Base-by-base conservation (phyloP, 2,329 filamentous ascomycete species). In the Fusarium haematococcum region DNA sequence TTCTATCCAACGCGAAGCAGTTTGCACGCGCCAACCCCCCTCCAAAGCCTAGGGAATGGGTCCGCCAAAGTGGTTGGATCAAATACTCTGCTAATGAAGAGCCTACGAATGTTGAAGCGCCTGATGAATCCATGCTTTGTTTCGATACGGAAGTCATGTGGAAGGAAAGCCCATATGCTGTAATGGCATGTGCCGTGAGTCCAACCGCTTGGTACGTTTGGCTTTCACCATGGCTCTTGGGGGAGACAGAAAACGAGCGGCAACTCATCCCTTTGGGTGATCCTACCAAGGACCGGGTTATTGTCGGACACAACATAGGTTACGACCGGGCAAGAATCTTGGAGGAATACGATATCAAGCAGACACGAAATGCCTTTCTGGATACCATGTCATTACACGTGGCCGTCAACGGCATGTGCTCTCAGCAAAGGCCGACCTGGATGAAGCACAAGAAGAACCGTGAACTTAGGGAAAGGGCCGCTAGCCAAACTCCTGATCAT, bases 351-450 rank as follows among this genome's bases (percentile, higher is more conserved):
- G 89, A 92, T 78, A 83, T 98, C 45, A 87, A 90, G 64, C 96
- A 98, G 81, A 93, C 94, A 1, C 90, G 91, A 43, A 98, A 95
- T 76, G 93, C 91, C 50, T 99, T 98, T 80, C 84, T 99, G 61
- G 97, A 99, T 81, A 99, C 97, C 33, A 99, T 99, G 97, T 98
- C 96, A 2, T 86, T 99, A 23, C 97, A 99, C 81, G 96, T 98
- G 9, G 97, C 97, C 3, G 96, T 98, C 27, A 99, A 99, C 80
- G 97, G 97, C 71, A 99, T 99, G 97, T 99, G 97, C 83, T 98
- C 97, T 25, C 92, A 94, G 75, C 97, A 99, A 82, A 90, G 97
- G 59, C 97, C 97, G 10, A 98, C 94, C 0, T 99, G 97, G 97
- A 95, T 98, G 92, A 97, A 94, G 82, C 94, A 98, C 82, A 94